Evolutionary conservation across 2,329 filamentous ascomycete genomes (phyloP).

Genomic region (Aspergillus sp.): DNA sequence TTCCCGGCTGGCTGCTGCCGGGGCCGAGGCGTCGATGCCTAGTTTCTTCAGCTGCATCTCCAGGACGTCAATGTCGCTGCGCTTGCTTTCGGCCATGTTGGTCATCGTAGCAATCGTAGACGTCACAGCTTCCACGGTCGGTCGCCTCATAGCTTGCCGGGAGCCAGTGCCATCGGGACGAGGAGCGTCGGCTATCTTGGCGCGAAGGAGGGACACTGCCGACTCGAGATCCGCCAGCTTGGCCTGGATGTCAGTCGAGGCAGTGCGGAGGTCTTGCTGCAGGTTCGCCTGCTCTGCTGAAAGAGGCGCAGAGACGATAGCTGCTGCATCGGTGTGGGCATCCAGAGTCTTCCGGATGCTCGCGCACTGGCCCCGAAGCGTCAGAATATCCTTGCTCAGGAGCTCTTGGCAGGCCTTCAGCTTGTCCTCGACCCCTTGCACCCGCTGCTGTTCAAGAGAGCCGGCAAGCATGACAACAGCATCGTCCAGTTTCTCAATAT

Average conservation of each 20-base stretch:
- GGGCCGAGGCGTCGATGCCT: constrained; percentile 47
- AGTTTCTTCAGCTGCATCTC: constrained; percentile 83
- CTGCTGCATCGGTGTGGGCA: constrained; percentile 69
- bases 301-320: constrained; percentile 70
- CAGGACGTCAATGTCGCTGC: constrained; percentile 84
- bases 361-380: constrained; percentile 72
- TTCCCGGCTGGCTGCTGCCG: constrained; percentile 33
- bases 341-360: constrained; percentile 77
- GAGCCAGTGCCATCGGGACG: constrained; percentile 51
- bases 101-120: constrained; percentile 94
- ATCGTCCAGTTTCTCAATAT: constrained; percentile 68
- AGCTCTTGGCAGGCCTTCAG: constrained; percentile 69
- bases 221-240: constrained; percentile 79
- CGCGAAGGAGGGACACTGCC: constrained; percentile 73
- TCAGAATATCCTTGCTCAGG: constrained; percentile 65
- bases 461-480: constrained; percentile 67
- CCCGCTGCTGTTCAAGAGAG: constrained; percentile 66
- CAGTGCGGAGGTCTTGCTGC: constrained; percentile 77
- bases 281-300: constrained; percentile 80
- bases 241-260: constrained; percentile 73
- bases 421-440: constrained; percentile 69
- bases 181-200: constrained; percentile 66
- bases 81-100: constrained; percentile 85
- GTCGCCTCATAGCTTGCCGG: constrained; percentile 51
- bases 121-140: constrained; percentile 88